Percentiles rank a stretch among this genome's conserved stretches.
Conservation (phyloP, 1,284 basidiomycete genomes). For the Moniliophthora roreri region DNA sequence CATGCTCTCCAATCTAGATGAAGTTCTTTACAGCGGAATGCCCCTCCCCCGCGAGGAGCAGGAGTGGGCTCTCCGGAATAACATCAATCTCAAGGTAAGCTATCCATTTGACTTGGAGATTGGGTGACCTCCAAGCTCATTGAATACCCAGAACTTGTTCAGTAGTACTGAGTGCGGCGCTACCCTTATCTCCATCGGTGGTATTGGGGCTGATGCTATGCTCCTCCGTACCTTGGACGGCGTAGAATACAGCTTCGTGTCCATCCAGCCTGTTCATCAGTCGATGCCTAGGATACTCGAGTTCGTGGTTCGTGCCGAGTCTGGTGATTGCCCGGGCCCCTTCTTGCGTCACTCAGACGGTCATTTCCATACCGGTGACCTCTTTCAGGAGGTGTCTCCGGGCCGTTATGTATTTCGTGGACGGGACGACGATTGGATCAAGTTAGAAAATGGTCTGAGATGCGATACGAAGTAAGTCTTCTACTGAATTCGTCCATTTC, state of each 20-base stretch:
- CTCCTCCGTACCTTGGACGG: constrained; percentile 55
- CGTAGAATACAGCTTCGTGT: constrained; percentile 58
- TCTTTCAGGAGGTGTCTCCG: constrained; percentile 59
- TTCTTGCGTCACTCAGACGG: constrained; percentile 59
- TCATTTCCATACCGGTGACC: constrained; percentile 72
- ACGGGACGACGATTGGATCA: constrained; percentile 78
- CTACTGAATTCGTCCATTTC: neutral
- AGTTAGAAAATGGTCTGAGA: constrained; percentile 68
- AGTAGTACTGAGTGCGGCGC: constrained; percentile 73
- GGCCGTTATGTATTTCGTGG: constrained; percentile 63
- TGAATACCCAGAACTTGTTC: constrained; percentile 54
- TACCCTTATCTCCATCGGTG: constrained; percentile 56
- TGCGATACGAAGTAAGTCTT: constrained; percentile 65
- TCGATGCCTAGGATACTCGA: constrained; percentile 58
- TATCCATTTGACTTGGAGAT: neutral
- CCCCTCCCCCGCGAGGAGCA: constrained; percentile 63
- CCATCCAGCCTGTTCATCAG: constrained; percentile 48
- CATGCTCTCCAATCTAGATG: constrained; percentile 53
- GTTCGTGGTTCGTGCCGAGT: constrained; percentile 61
- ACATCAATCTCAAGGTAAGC: constrained; percentile 56
- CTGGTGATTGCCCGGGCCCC: constrained; percentile 64
- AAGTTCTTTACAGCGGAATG: constrained; percentile 63
- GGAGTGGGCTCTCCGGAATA: constrained; percentile 57
- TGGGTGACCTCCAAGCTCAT: constrained; percentile 4
- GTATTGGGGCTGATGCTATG: constrained; percentile 40